These are phyloP conservation scores for Epichloe coenophiala DNA, from an alignment of 2,329 filamentous ascomycete genomes.

Conservation along the genomic window DNA sequence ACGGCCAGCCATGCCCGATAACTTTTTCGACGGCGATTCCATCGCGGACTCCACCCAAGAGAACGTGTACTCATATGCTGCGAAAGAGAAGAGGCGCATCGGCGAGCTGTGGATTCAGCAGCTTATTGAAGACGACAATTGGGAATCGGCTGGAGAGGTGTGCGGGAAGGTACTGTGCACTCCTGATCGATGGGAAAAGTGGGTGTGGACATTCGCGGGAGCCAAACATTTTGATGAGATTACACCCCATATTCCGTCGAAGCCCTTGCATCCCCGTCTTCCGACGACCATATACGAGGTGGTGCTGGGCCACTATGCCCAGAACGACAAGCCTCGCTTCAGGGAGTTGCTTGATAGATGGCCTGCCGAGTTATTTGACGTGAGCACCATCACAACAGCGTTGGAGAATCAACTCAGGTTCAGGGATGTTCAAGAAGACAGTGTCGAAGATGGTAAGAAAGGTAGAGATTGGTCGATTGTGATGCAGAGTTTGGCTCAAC, in stretches of 20 bases:
- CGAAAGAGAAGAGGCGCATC: constrained; percentile 80
- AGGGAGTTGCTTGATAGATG: constrained; percentile 69
- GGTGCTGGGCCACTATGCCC: constrained; percentile 78
- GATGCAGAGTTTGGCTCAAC: constrained; percentile 70
- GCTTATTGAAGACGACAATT: constrained; percentile 60
- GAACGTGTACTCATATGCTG: constrained; percentile 49
- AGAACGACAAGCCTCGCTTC: constrained; percentile 60
- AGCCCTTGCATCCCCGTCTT: constrained; percentile 65
- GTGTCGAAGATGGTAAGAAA: constrained; percentile 56
- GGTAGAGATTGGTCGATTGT: constrained; percentile 80
- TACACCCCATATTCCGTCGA: constrained; percentile 64
- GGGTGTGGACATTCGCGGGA: constrained; percentile 85
- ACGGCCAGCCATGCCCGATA: constrained; percentile 30
- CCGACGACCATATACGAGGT: constrained; percentile 78
- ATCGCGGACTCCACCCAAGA: constrained; percentile 44
- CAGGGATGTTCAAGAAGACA: constrained; percentile 61
- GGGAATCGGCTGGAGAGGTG: constrained; percentile 64
- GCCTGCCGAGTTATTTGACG: constrained; percentile 74
- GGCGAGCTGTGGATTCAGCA: constrained; percentile 91
- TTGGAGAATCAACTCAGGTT: constrained; percentile 73
- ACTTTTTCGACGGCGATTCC: constrained; percentile 61
- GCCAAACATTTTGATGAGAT: constrained; percentile 84
- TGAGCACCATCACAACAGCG: constrained; percentile 59
- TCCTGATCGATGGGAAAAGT: constrained; percentile 80
- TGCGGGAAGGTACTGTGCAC: constrained; percentile 74